Evolutionary conservation across 78 protist genomes (phyloP).

Genomic region (Emiliania huxleyi): DNA sequence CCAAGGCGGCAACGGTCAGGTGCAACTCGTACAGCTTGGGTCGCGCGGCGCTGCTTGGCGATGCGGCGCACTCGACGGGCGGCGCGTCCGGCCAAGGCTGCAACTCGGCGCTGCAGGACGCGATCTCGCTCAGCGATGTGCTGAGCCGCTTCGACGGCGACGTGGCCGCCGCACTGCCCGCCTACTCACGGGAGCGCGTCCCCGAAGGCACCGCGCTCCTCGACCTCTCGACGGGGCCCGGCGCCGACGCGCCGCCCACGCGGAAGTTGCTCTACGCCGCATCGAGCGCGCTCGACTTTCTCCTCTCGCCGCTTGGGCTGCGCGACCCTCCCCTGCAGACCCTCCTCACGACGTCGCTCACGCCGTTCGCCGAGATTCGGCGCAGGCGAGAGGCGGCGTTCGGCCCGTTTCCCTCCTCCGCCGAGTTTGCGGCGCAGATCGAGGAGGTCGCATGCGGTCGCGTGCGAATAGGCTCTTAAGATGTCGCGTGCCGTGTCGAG

Average conservation of each 20-base stretch:
- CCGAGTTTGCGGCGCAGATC: neutral
- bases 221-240: neutral
- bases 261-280: neutral
- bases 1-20: neutral
- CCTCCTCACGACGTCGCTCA: neutral
- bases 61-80: slow-evolving; percentile 1
- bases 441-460: too few relatives aligned
- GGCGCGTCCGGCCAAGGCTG: slow-evolving; percentile 2
- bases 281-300: neutral
- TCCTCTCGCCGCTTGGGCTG: neutral
- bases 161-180: neutral
- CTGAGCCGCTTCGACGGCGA: neutral
- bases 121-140: neutral
- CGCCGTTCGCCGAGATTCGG: neutral
- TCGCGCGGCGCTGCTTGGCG: neutral
- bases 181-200: neutral
- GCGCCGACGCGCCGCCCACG: neutral
- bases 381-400: neutral
- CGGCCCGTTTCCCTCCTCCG: neutral
- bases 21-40: neutral
- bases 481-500: too few relatives aligned
- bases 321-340: neutral
- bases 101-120: neutral
- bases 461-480: too few relatives aligned
- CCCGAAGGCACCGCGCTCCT: neutral